Percentiles rank a stretch among this genome's conserved stretches.
Evolutionary conservation across 306 rosid species (phyloP).

Genomic region (Cucumis sativus): Cucumber_9930_V3 NC_026658.2:24869001-24869500

Average conservation of each 20-base stretch:
- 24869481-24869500: slow-evolving; percentile 9
- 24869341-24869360: not conserved
- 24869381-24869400: slow-evolving; percentile 1
- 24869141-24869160: too few species aligned
- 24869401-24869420: slow-evolving; percentile 10
- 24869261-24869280: slow-evolving; percentile 11
- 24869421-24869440: slow-evolving; percentile 19
- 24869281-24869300: not conserved
- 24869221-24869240: not conserved
- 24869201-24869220: not conserved
- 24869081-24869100: not conserved
- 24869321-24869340: slow-evolving; percentile 22
- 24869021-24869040: not conserved
- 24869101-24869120: not conserved
- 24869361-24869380: slow-evolving; percentile 10
- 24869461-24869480: slow-evolving; percentile 24
- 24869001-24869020: not conserved
- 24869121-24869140: slow-evolving; percentile 6
- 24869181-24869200: not conserved
- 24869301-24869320: slow-evolving; percentile 6
- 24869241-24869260: not conserved
- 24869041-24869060: not conserved
- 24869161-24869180: not conserved
- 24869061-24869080: not conserved
- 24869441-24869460: slow-evolving; percentile 7